Conservation (phyloP, 2,329 filamentous ascomycete species). For the Rachicladosporium sp. region DNA sequence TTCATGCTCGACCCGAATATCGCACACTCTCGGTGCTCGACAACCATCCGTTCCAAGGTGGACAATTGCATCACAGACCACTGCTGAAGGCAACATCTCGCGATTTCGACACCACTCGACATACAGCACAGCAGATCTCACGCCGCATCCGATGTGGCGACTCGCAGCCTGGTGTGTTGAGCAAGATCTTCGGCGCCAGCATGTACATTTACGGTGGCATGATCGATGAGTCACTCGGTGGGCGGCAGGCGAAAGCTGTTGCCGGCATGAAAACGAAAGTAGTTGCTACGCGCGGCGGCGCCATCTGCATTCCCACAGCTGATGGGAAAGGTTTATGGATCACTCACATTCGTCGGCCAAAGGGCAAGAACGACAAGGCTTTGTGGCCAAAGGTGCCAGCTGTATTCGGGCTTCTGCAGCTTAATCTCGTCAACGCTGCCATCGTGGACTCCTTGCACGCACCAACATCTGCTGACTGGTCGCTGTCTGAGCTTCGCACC, state of each 20-base stretch:
- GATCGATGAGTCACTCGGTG: constrained; percentile 22
- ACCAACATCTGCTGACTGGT: constrained; percentile 18
- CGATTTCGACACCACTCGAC: constrained; percentile 25
- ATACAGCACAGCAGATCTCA: constrained; percentile 28
- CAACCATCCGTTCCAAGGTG: constrained; percentile 28
- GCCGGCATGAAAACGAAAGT: constrained; percentile 18
- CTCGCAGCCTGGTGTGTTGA: constrained; percentile 32
- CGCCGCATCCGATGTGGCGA: constrained; percentile 31
- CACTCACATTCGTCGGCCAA: constrained; percentile 28
- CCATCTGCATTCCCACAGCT: constrained; percentile 26
- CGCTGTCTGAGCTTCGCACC: constrained; percentile 18
- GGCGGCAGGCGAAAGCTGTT: constrained; percentile 5
- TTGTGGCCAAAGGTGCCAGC: constrained; percentile 33
- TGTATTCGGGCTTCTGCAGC: constrained; percentile 22
- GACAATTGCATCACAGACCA: constrained; percentile 25
- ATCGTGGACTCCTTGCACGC: constrained; percentile 9
- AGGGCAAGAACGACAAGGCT: constrained; percentile 25
- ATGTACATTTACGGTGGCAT: constrained; percentile 32
- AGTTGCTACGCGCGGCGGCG: constrained; percentile 24
- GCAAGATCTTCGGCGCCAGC: constrained; percentile 24
- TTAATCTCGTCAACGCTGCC: constrained; percentile 21
- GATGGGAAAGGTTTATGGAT: constrained; percentile 32
- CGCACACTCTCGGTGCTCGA: constrained; percentile 21
- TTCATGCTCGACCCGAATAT: constrained; percentile 19
- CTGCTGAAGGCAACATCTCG: constrained; percentile 29